Conservation (phyloP, 495 filamentous ascomycete species). For the Penicillium daleae region DNA sequence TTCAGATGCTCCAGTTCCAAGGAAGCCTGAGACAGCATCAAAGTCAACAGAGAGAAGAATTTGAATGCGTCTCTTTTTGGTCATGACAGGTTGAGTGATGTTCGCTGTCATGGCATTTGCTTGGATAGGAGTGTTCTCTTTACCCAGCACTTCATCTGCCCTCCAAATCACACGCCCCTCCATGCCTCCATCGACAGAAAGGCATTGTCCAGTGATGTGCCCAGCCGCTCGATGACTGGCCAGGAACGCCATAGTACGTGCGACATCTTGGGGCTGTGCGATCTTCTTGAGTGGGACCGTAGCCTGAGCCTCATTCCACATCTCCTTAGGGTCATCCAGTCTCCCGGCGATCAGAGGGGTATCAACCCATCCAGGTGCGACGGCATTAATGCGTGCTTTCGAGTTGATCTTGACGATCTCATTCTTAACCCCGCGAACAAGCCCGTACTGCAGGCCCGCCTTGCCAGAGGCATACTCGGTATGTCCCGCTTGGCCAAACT, state of each 20-base stretch:
- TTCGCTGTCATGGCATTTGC: constrained; percentile 13
- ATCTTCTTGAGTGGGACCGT: constrained; percentile 15
- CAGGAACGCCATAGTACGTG: constrained; percentile 55
- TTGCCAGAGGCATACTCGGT: constrained; percentile 57
- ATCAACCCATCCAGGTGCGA: constrained; percentile 42
- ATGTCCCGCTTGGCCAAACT: constrained; percentile 12
- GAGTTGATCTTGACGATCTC: constrained; percentile 57
- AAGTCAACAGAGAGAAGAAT: constrained; percentile 61
- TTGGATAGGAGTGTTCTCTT: neutral
- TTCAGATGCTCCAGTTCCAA: constrained; percentile 52
- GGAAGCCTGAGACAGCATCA: constrained; percentile 63
- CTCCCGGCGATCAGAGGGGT: constrained; percentile 1
- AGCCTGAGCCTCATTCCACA: constrained; percentile 40
- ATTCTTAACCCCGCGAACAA: constrained; percentile 56
- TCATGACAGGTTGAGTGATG: constrained; percentile 29
- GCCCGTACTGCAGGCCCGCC: constrained; percentile 57
- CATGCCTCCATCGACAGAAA: constrained; percentile 56
- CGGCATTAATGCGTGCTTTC: constrained; percentile 58
- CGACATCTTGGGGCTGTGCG: constrained; percentile 51
- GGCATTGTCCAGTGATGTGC: constrained; percentile 57
- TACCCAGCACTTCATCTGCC: constrained; percentile 3
- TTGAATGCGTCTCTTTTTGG: constrained; percentile 48
- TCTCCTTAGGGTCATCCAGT: constrained; percentile 5
- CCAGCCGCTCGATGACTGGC: constrained; percentile 56
- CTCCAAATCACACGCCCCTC: constrained; percentile 27